Percentiles rank a stretch among this genome's conserved stretches.
phyloP scores from a whole-genome alignment of 331 rosid species.

The Phaseolus coccineus region DNA sequence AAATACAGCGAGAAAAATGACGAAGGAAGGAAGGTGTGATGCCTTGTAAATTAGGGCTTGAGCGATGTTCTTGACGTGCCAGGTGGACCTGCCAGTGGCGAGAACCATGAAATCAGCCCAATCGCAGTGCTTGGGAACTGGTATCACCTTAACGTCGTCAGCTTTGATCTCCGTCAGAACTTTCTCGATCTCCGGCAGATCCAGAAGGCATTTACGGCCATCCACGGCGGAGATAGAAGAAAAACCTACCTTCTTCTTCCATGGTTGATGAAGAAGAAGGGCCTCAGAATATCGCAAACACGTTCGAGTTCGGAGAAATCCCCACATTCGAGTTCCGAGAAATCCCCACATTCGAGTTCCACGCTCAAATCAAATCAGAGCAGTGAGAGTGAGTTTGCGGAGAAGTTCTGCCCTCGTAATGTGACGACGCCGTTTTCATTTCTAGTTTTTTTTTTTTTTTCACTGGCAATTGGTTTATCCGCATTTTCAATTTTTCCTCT shows the following conservation, averaged over 20 bases:
- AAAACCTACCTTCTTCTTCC: slow-evolving; percentile 56
- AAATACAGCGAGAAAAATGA: neutral
- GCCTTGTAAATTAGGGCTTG: slow-evolving; percentile 94
- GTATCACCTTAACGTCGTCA: slow-evolving; percentile 77
- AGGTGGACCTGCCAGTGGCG: slow-evolving; percentile 87
- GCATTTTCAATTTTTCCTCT: too few species aligned
- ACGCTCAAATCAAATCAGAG: neutral
- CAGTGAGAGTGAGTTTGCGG: neutral
- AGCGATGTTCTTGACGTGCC: slow-evolving; percentile 97
- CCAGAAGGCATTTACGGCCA: slow-evolving; percentile 46
- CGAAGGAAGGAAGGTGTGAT: slow-evolving; percentile 27
- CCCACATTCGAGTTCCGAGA: slow-evolving; percentile 53
- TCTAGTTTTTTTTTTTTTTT: neutral
- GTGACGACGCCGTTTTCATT: neutral
- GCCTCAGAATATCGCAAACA: slow-evolving; percentile 27
- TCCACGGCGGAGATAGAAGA: slow-evolving; percentile 45
- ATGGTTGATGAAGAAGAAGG: slow-evolving; percentile 48
- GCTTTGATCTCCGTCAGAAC: slow-evolving; percentile 83
- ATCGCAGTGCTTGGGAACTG: slow-evolving; percentile 58
- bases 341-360: slow-evolving; percentile 54
- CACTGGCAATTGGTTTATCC: too few species aligned
- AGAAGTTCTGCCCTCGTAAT: neutral
- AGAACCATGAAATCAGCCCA: slow-evolving; percentile 94
- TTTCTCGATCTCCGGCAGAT: slow-evolving; percentile 76
- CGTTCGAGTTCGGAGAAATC: slow-evolving; percentile 51